Evolutionary conservation across 768 basidiomycete genomes (phyloP).

Genomic region (Chalciporus pseudorubinellus): DNA sequence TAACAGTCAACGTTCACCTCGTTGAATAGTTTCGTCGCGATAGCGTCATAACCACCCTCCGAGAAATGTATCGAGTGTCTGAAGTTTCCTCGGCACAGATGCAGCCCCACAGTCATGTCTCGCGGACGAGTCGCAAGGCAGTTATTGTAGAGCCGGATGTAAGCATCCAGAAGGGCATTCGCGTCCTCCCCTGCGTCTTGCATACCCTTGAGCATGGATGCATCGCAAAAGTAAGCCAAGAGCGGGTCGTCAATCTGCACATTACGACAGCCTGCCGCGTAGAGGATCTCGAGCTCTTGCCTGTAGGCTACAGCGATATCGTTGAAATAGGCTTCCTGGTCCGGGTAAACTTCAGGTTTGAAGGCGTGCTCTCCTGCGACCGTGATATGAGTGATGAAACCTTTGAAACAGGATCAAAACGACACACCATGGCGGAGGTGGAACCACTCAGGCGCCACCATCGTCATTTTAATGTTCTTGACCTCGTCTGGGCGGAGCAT

Average conservation of each 20-base stretch:
- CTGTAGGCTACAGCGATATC: conserved; percentile 44
- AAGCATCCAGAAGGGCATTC: conserved; percentile 60
- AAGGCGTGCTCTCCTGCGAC: conserved; percentile 26
- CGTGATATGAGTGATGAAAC: not conserved
- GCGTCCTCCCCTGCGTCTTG: conserved; percentile 57
- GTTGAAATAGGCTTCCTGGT: conserved; percentile 42
- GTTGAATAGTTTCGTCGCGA: conserved; percentile 46
- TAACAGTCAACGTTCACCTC: conserved; percentile 42
- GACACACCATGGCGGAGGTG: conserved; percentile 60
- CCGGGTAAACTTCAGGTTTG: conserved; percentile 15
- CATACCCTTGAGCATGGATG: conserved; percentile 53
- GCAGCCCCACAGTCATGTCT: conserved; percentile 42
- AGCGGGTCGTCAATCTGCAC: conserved; percentile 44
- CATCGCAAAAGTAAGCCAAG: conserved; percentile 60
- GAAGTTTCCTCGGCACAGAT: conserved; percentile 43
- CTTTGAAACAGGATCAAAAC: no score
- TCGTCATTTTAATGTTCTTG: conserved; percentile 63
- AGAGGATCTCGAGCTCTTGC: conserved; percentile 42
- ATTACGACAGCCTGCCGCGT: conserved; percentile 38
- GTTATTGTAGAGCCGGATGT: conserved; percentile 36
- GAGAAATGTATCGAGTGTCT: conserved; percentile 38
- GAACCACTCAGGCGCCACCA: conserved; percentile 72
- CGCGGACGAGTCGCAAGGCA: conserved; percentile 34
- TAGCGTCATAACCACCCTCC: conserved; percentile 45
- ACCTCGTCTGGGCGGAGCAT: conserved; percentile 63